These are phyloP conservation scores for Neoascochyta sp. DNA, from an alignment of 2,329 filamentous ascomycete species.

Conservation along the genomic window DNA sequence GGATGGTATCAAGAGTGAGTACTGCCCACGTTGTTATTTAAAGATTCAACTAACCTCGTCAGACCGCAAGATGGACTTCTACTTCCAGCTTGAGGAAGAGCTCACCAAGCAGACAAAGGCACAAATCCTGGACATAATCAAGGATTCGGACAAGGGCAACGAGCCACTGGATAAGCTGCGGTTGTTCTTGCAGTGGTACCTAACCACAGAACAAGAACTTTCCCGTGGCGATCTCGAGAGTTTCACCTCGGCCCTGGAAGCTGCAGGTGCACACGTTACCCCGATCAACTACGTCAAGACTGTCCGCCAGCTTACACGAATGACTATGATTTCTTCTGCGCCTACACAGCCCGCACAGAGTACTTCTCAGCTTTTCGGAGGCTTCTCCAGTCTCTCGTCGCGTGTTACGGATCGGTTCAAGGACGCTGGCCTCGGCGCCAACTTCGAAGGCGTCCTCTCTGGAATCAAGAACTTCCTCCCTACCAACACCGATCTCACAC, in stretches of 20 bases:
- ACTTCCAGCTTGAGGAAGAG: constrained; percentile 90
- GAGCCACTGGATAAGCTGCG: constrained; percentile 85
- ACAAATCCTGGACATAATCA: constrained; percentile 83
- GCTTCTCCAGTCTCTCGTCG: constrained; percentile 87
- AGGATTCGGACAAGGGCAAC: constrained; percentile 74
- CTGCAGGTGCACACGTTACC: constrained; percentile 70
- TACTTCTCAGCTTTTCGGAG: constrained; percentile 79
- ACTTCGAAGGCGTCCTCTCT: constrained; percentile 90
- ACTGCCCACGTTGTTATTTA: background rate
- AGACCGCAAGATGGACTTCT: constrained; percentile 90
- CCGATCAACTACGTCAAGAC: constrained; percentile 73
- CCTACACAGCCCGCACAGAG: constrained; percentile 62
- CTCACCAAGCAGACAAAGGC: constrained; percentile 86
- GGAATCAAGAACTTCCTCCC: constrained; percentile 99
- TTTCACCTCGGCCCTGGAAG: constrained; percentile 78
- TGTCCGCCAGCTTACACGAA: constrained; percentile 91
- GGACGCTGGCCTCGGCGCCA: constrained; percentile 78
- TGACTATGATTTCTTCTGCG: constrained; percentile 94
- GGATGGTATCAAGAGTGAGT: constrained; percentile 69
- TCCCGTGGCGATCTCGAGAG: constrained; percentile 76
- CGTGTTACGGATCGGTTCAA: constrained; percentile 92
- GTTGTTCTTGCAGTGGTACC: constrained; percentile 86
- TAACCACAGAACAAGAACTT: constrained; percentile 89
- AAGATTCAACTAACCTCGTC: constrained; percentile 2
- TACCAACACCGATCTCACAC: constrained; percentile 86